Evolutionary conservation across 495 filamentous ascomycete species (phyloP).

Genomic region (Massariosphaeria phaeospora): DNA sequence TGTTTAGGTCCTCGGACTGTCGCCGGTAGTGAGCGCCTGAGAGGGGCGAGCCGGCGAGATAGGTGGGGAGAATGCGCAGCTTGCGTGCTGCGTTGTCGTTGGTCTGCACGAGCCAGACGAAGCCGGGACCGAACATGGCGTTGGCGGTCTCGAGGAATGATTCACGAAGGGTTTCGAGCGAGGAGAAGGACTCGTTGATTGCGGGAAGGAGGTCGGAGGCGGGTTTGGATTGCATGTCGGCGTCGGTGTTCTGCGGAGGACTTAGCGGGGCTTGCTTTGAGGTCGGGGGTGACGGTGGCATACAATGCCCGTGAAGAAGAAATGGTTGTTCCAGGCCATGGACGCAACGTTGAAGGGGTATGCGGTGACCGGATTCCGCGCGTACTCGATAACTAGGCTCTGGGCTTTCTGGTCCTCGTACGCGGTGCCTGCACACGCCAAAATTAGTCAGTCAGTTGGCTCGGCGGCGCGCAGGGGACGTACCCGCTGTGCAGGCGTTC

Average conservation of each 20-base stretch:
- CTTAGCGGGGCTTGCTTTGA: not conserved
- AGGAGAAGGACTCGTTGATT: conserved; percentile 66
- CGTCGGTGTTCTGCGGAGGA: conserved; percentile 42
- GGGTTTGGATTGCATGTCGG: conserved; percentile 49
- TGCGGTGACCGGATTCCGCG: conserved; percentile 71
- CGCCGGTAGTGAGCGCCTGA: conserved; percentile 74
- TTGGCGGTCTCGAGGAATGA: conserved; percentile 77
- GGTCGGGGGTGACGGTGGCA: conserved; percentile 15
- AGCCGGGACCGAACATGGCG: conserved; percentile 93
- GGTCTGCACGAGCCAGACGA: conserved; percentile 78
- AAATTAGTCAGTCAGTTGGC: no score
- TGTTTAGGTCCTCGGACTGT: conserved; percentile 79
- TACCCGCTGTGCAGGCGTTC: conserved; percentile 69
- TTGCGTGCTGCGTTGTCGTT: conserved; percentile 39
- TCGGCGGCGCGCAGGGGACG: no score
- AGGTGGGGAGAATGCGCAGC: conserved; percentile 78
- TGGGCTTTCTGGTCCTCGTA: not conserved
- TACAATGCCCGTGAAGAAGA: conserved; percentile 77
- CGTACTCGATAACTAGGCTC: conserved; percentile 65
- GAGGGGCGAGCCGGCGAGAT: conserved; percentile 86
- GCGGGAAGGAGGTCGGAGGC: conserved; percentile 38
- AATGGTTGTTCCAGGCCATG: conserved; percentile 94
- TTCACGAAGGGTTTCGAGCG: conserved; percentile 69
- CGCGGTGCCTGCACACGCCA: conserved; percentile 45
- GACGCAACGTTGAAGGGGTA: conserved; percentile 89